phyloP scores from a whole-genome alignment of 176 grass and related monocot species.

The Aegilops sharonensis region DNA sequence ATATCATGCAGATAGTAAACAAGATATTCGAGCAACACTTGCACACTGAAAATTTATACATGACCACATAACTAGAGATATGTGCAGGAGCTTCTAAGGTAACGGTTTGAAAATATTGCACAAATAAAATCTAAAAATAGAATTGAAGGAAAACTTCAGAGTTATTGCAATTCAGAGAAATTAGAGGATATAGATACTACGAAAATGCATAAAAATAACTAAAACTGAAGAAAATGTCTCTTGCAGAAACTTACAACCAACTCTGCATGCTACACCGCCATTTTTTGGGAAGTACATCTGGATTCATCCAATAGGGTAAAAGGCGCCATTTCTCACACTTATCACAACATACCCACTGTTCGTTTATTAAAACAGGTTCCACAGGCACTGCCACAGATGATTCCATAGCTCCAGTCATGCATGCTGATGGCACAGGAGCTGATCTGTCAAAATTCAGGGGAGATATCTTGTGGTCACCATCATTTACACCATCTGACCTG shows the following conservation, averaged over 20 bases:
- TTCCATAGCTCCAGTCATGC: constrained; percentile 17
- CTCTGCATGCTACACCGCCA: constrained; percentile 63
- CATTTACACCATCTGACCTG: constrained; percentile 34
- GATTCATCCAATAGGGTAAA: constrained; percentile 65
- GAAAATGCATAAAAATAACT: constrained; percentile 9
- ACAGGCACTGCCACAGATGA: constrained; percentile 13
- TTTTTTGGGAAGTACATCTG: constrained; percentile 53
- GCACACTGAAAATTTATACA: neutral
- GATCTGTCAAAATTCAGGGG: constrained; percentile 27
- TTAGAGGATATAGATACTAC: neutral
- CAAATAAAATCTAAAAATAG: constrained; percentile 7
- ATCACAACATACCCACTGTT: constrained; percentile 73
- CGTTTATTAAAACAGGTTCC: constrained; percentile 50
- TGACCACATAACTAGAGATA: neutral
- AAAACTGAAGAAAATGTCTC: constrained; percentile 11
- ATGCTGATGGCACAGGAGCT: constrained; percentile 33
- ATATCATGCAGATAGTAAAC: constrained; percentile 19
- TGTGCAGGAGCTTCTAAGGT: constrained; percentile 7
- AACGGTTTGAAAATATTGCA: neutral
- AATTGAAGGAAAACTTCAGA: neutral
- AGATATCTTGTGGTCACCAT: constrained; percentile 13
- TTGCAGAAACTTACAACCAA: constrained; percentile 71
- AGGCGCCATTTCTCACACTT: constrained; percentile 78
- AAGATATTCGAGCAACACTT: constrained; percentile 12
- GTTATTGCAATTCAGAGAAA: constrained; percentile 28